A percentile compares a stretch with the other conserved stretches of the same genome.
Evolutionary conservation across 1,284 basidiomycete species (phyloP).

Genomic region (Paramarasmius palmivorus): DNA sequence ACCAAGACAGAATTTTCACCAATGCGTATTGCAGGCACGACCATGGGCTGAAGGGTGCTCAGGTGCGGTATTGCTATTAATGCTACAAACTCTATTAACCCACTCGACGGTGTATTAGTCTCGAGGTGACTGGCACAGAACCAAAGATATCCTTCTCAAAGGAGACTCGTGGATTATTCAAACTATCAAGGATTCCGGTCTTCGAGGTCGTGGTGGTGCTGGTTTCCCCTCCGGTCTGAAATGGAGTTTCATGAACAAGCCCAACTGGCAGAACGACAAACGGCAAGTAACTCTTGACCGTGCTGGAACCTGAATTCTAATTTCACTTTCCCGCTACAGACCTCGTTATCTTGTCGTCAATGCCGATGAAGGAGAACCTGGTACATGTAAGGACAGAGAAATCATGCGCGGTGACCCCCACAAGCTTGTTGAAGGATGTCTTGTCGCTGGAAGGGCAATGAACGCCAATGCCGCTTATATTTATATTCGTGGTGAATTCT

Average conservation of each 20-base stretch:
- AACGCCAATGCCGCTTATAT: conserved; percentile 98
- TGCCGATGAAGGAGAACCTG: conserved; percentile 98
- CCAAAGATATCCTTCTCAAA: conserved; percentile 94
- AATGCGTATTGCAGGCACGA: conserved; percentile 87
- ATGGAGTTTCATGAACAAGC: conserved; percentile 99
- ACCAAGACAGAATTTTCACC: conserved; percentile 93
- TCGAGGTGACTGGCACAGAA: conserved; percentile 97
- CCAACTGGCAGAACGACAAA: conserved; percentile 94
- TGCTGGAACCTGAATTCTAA: not conserved
- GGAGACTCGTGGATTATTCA: conserved; percentile 99
- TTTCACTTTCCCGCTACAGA: conserved; percentile 33
- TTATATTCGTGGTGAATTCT: conserved; percentile 98
- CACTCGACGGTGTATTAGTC: conserved; percentile 44
- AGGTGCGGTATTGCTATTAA: conserved; percentile 44
- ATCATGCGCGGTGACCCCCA: conserved; percentile 98
- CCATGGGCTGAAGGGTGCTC: conserved; percentile 86
- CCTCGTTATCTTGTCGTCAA: conserved; percentile 98
- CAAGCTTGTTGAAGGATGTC: conserved; percentile 97
- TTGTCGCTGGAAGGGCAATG: conserved; percentile 97
- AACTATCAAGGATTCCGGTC: conserved; percentile 93
- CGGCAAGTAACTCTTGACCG: conserved; percentile 45
- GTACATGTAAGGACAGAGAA: conserved; percentile 98
- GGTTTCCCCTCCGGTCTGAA: conserved; percentile 98
- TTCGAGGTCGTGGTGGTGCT: conserved; percentile 95
- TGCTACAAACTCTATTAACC: not conserved